Evolutionary conservation across 805 yeast genomes (phyloP), one percentile per base, ranked within the genome.

Genomic region (Candida dajiaensis): DNA sequence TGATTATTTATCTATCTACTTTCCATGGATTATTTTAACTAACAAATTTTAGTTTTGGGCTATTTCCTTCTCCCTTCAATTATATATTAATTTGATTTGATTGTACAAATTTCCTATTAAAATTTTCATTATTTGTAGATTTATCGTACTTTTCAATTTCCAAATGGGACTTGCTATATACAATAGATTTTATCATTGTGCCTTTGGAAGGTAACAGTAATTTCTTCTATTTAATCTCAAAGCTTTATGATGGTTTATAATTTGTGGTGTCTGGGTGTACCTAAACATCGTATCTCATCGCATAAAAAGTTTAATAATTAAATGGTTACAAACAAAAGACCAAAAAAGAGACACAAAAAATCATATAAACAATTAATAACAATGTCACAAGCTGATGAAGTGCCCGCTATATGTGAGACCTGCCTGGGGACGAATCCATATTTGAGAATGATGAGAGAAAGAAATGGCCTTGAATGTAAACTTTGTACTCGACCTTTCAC

Each of bases 401-500:
- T 53, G 16, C 89, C 90, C 0, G 81, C 85, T 0, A 74, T 89
- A 2, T 89, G 97, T 63, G 81, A 79, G 33, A 55, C 60, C 6
- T 89, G 97, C 61, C 67, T 88, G 22, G 97, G 97, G 0, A 57
- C 73, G 0, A 76, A 80, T 44, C 76, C 80, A 19, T 78, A 82
- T 53, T 57, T 84, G n/a, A 78, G 85, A 44, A 79, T 90, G 85
- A 73, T 80, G 2, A 73, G 85, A 52, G 89, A 85, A 48, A 66
- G 67, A 12, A 67, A 75, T 44, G 96, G 96, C 1, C 83, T 77
- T n/a, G 85, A 85, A 60, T 92, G 98, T 62, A 83, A 83, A 60
- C 67, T 85, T 15, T 92, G 98, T 60, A 83, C 95, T 0, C 67
- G 95, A 42, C 89, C 96, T 1, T 92, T 84, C 68, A 83, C 90